Evolutionary conservation across 495 filamentous ascomycete genomes (phyloP), one percentile per base, ranked within the genome.

Genomic region (Pyrenula massariospora): DNA sequence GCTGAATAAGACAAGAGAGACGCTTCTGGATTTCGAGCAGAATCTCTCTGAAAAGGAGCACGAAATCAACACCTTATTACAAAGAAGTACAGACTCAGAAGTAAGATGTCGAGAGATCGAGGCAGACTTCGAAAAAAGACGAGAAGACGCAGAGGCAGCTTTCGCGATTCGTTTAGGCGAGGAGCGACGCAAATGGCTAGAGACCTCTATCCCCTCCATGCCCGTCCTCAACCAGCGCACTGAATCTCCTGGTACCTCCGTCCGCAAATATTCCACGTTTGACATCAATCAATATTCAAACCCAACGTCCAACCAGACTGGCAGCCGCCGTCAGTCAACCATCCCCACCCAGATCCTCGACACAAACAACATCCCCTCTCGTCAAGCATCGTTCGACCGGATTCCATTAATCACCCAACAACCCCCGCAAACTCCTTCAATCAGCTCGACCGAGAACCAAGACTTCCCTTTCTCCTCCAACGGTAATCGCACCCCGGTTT

Each of bases 151-250:
- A 65, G 84, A 88, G 58, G 70, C 78, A 12, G 79, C 84, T 22
- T 77, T 79, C 65, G 62, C 76, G n/a, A 80, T 82, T 48, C 77
- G 80, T 47, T 62, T 88, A 0, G 83, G 86, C 50, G 86, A 92
- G 56, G 90, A 94, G 62, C 83, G 82, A 56, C 69, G 73, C 10
- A 90, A 84, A 67, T 91, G 85, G 84, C 75, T 84, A 51, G 86
- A 90, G 56, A 83, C 79, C 56, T 61, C 68, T 53, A 52, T 62
- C 49, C 54, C 68, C 20, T 60, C 68, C 22, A 57, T 66, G 57
- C 57, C 67, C 58, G 63, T 73, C 62, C 61, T 74, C 61, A 67
- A 79, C 56, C 72, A 75, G 48, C 72, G 75, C 24, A 77, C 70
- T 25, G 68, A 76, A 31, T 75, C 80, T 22, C 73, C 79, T 23